Evolutionary conservation across 1,139 yeast species (phyloP).

Genomic region (Sugiyamaella novakii): DNA sequence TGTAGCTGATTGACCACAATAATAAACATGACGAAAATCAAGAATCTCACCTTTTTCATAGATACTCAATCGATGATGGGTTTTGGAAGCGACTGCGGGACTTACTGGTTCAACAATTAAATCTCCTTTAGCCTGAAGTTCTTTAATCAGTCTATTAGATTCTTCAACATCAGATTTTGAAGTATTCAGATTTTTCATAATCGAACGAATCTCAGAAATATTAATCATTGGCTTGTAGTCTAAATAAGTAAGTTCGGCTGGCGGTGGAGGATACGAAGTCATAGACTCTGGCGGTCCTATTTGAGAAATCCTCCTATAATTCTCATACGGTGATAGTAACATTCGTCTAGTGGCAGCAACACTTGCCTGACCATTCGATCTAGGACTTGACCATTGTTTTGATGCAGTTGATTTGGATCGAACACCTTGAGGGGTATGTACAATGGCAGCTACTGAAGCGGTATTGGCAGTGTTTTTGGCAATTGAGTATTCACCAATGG

Average conservation of each 20-base stretch:
- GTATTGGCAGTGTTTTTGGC: not conserved
- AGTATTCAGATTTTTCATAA: slow-evolving; percentile 29
- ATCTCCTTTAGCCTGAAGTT: slow-evolving; percentile 17
- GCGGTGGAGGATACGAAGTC: slow-evolving; percentile 4
- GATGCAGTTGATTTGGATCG: slow-evolving; percentile 33
- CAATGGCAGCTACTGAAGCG: not conserved
- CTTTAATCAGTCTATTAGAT: slow-evolving; percentile 19
- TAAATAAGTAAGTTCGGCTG: not conserved
- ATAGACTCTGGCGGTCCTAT: slow-evolving; percentile 1
- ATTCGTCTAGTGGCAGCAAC: slow-evolving; percentile 33
- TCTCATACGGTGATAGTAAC: slow-evolving; percentile 31
- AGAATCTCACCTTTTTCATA: slow-evolving; percentile 58
- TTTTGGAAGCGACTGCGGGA: slow-evolving; percentile 34
- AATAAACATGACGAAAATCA: slow-evolving; percentile 46
- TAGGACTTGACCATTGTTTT: slow-evolving; percentile 26
- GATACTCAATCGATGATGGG: slow-evolving; percentile 31
- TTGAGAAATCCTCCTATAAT: slow-evolving; percentile 22
- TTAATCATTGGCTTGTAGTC: not conserved
- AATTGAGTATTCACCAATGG: slow-evolving; percentile 10
- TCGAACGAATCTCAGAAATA: slow-evolving; percentile 25
- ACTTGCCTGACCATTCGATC: slow-evolving; percentile 27
- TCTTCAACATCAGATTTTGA: slow-evolving; percentile 25
- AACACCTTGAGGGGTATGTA: slow-evolving; percentile 16
- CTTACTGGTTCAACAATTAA: slow-evolving; percentile 30
- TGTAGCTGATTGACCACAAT: slow-evolving; percentile 47